phyloP scores from a whole-genome alignment of 768 basidiomycete genomes.

The Suillus hirtellus region DNA sequence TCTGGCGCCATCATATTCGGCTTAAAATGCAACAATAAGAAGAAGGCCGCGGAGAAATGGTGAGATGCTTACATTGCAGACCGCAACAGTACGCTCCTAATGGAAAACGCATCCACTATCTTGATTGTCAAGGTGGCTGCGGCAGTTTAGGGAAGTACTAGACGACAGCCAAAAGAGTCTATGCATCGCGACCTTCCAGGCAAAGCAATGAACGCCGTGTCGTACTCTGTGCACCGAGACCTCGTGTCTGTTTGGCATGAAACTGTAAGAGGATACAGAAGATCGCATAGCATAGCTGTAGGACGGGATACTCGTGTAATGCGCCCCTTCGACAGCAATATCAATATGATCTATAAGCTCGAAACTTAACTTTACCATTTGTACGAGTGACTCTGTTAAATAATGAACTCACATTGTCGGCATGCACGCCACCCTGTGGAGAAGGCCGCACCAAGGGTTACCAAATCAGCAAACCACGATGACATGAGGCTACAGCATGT shows the following conservation, averaged over 20 bases:
- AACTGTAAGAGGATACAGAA: neutral
- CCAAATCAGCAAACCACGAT: conserved; percentile 15
- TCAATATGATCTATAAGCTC: conserved; percentile 3
- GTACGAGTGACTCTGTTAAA: conserved; percentile 4
- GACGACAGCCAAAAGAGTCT: neutral
- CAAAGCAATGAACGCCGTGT: conserved; percentile 5
- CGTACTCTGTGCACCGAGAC: conserved; percentile 6
- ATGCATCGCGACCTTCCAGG: neutral
- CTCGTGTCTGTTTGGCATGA: conserved; percentile 4
- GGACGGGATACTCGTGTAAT: conserved; percentile 5
- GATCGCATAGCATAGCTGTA: conserved; percentile 1
- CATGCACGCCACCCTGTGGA: conserved; percentile 11
- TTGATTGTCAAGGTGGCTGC: neutral
- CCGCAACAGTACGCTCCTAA: neutral
- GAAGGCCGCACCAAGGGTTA: conserved; percentile 15
- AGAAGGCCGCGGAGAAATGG: conserved; percentile 4
- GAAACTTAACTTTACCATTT: conserved; percentile 6
- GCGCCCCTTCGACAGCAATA: conserved; percentile 4
- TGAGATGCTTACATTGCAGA: neutral
- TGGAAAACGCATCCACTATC: neutral
- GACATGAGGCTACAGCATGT: conserved; percentile 33
- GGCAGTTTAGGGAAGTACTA: neutral
- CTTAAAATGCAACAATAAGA: neutral
- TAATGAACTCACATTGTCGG: conserved; percentile 22
- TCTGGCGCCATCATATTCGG: neutral